Base-by-base conservation (phyloP, 208 protist genomes). In the Crithidia fasciculata region DNA sequence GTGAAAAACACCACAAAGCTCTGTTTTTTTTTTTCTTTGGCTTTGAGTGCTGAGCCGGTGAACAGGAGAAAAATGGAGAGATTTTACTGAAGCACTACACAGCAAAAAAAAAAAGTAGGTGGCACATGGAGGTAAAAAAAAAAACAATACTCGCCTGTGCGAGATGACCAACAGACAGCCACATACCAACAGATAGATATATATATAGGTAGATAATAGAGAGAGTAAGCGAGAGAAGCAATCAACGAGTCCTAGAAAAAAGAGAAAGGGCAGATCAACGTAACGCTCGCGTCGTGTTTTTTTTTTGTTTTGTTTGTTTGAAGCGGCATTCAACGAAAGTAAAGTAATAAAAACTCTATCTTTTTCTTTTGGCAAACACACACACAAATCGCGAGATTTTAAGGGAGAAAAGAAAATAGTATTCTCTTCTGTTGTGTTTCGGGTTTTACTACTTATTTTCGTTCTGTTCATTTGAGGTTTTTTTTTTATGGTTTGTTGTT, bases 261-360 rank as follows among this genome's bases (percentile, higher is more conserved):
- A 18, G 57, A 13, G 52, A 57, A 18, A 68, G 15, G 52, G 64
- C 64, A 57, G 49, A 69, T 59, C 64, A 69, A 69, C 64, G 2
- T 59, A 49, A 28, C 57, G 50, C 59, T 59, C 52, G 40, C 39
- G 7, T 49, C 12, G 7, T 49, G 7, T 49, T 49, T 49, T 49
- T 49, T 49, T 13, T 15, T 13, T 15, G 45, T 28, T 28, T 28
- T 28, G 28, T 28, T 28, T 28, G 28, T 28, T 28, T 28, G 28
- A 28, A 28, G 28, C 28, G 28, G 28, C 28, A 28, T 28, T 28
- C 28, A 28, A 28, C 28, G 28, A 28, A 28, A 28, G 28, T 28
- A 28, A 28, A 28, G 28, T 28, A 28, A 28, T 28, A 28, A 28
- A 28, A 28, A 28, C 28, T 28, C 28, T 28, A 28, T 28, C 28